phyloP scores from a whole-genome alignment of 2,329 filamentous ascomycete genomes.

The Trichoderma oligosporum region DNA sequence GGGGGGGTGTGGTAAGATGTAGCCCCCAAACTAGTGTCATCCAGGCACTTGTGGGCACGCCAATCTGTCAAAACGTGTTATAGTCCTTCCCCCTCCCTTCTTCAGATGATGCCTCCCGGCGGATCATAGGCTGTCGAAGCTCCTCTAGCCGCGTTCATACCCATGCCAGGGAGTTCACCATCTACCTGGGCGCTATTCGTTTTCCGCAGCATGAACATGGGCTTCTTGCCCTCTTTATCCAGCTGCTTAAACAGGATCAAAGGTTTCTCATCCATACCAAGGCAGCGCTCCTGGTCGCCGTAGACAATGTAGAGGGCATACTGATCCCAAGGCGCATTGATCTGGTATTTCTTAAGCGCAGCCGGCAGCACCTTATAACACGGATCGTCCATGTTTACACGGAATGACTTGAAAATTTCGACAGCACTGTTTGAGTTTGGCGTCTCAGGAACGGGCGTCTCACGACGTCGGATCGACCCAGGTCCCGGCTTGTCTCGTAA shows the following conservation, averaged over 20 bases:
- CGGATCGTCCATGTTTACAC: slow-evolving; percentile 95
- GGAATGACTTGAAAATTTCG: slow-evolving; percentile 98
- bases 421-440: slow-evolving; percentile 61
- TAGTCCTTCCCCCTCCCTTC: not conserved
- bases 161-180: slow-evolving; percentile 52
- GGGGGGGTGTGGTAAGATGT: not conserved
- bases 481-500: slow-evolving; percentile 30
- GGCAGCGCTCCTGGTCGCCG: slow-evolving; percentile 92
- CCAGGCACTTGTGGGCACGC: not conserved
- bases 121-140: slow-evolving; percentile 51
- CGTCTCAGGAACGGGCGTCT: slow-evolving; percentile 61
- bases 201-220: slow-evolving; percentile 96
- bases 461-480: slow-evolving; percentile 44
- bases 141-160: slow-evolving; percentile 45
- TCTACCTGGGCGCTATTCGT: slow-evolving; percentile 54
- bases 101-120: slow-evolving; percentile 57
- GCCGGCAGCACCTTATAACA: slow-evolving; percentile 96
- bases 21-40: not conserved
- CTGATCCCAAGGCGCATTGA: slow-evolving; percentile 94
- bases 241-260: slow-evolving; percentile 95
- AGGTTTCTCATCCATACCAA: slow-evolving; percentile 88
- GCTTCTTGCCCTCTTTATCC: slow-evolving; percentile 94
- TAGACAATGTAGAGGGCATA: slow-evolving; percentile 98
- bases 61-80: not conserved
- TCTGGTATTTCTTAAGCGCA: slow-evolving; percentile 95